Base-by-base conservation (phyloP, 116 monocot species). In the Dioscorea cayenensis region DNA sequence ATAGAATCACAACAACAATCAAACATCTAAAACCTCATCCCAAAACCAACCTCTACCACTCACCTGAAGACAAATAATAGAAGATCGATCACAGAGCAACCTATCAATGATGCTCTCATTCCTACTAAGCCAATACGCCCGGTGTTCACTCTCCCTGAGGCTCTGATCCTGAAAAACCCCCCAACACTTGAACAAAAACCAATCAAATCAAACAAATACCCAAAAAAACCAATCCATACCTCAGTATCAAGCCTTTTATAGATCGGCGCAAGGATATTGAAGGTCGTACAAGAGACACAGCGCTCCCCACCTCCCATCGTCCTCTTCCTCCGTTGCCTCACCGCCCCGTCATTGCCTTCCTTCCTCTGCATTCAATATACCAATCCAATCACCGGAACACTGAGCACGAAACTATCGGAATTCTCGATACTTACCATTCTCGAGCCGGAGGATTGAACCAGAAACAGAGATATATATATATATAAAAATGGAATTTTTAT, bases 221-320 rank as follows among this genome's bases (percentile, higher is more conserved):
- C 16, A 55, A n/a, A 55, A 52, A 55, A 22, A 22, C 20, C 62
- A 62, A 62, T 6, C 5, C 55, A 55, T 20, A 94, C 99, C 89
- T 94, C 89, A 20, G 79, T 65, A 72, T 94, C 84, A 36, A 99
- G 81, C 66, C 99, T 73, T 70, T 99, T 99, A 80, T 99, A 99
- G 71, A 99, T 99, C n/a, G 99, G 94, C 10, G 99, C 99, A 9
- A 99, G 85, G 63, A 99, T 99, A 75, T 99, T 99, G 89, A 99
- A 99, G 52, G 99, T 99, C 14, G 99, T 99, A 77, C 94, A 99
- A 18, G 99, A 94, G 64, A 99, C 73, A 74, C 75, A 93, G 51
- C 71, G 79, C 64, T 89, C 55, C 5, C 55, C 55, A 14, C 16
- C 55, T 11, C 55, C 55, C 19, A 16, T 55, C 55, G 55, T n/a